Conservation (phyloP, 2,329 filamentous ascomycete species). For the Periconia macrospinosa region DNA sequence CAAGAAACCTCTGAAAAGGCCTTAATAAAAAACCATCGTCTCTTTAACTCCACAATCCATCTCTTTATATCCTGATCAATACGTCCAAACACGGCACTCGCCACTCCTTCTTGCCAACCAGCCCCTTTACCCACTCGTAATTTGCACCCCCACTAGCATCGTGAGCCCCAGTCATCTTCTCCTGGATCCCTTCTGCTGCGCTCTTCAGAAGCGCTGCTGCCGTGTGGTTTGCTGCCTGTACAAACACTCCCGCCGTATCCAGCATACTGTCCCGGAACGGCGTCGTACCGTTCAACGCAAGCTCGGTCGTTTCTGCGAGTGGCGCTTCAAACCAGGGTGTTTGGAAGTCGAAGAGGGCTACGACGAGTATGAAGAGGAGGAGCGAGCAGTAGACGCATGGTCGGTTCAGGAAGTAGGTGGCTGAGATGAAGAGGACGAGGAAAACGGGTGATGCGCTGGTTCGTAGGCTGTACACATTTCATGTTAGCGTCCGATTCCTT, state of each 20-base stretch:
- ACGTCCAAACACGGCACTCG: slow-evolving; percentile 89
- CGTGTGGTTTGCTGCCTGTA: slow-evolving; percentile 64
- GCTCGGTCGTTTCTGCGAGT: slow-evolving; percentile 34
- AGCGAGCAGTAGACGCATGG: slow-evolving; percentile 98
- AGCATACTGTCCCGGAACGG: slow-evolving; percentile 60
- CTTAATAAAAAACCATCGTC: neutral
- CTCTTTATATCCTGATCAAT: slow-evolving; percentile 65
- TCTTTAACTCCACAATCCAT: neutral
- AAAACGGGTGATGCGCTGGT: slow-evolving; percentile 54
- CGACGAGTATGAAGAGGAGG: slow-evolving; percentile 90
- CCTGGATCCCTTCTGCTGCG: slow-evolving; percentile 30
- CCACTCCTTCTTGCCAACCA: slow-evolving; percentile 85
- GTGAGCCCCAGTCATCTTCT: slow-evolving; percentile 43
- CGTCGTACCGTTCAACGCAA: slow-evolving; percentile 35
- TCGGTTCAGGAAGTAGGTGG: slow-evolving; percentile 93
- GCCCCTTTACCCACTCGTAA: slow-evolving; percentile 76
- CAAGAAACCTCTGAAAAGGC: neutral
- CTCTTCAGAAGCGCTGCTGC: slow-evolving; percentile 31
- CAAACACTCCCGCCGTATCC: slow-evolving; percentile 66
- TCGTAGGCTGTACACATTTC: slow-evolving; percentile 30
- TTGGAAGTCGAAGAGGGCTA: slow-evolving; percentile 91
- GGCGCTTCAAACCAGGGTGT: slow-evolving; percentile 94
- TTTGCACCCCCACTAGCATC: slow-evolving; percentile 67
- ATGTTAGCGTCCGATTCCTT: slow-evolving; percentile 6
- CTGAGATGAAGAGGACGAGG: slow-evolving; percentile 65